phyloP scores from a whole-genome alignment of 2,329 filamentous ascomycete genomes.

The Cercospora brassicicola region DNA sequence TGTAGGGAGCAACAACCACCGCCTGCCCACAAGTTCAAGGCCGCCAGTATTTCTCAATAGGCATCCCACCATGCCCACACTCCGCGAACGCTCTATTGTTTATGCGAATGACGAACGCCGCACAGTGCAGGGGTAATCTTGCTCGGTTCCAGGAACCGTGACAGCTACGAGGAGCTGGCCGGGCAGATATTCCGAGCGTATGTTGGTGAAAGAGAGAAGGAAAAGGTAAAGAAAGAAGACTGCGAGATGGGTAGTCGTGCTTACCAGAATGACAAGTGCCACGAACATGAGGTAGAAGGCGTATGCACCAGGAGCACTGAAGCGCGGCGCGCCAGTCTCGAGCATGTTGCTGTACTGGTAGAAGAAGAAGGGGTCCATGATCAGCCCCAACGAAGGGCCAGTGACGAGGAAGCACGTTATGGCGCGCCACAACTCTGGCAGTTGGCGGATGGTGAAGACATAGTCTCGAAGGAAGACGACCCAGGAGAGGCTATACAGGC shows the following conservation, averaged over 20 bases:
- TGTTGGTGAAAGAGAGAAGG: slow-evolving; percentile 27
- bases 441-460: slow-evolving; percentile 52
- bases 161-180: slow-evolving; percentile 53
- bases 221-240: slow-evolving; percentile 24
- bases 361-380: slow-evolving; percentile 75
- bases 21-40: slow-evolving; percentile 53
- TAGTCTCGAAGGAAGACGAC: slow-evolving; percentile 56
- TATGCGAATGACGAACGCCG: slow-evolving; percentile 55
- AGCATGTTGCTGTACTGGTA: slow-evolving; percentile 75
- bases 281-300: slow-evolving; percentile 79
- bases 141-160: slow-evolving; percentile 58
- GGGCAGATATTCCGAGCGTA: slow-evolving; percentile 61
- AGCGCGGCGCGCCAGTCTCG: slow-evolving; percentile 70
- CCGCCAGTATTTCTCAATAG: slow-evolving; percentile 54
- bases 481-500: slow-evolving; percentile 54
- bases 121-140: slow-evolving; percentile 54
- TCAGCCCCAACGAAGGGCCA: slow-evolving; percentile 55
- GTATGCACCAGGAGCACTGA: slow-evolving; percentile 73
- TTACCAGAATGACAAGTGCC: slow-evolving; percentile 72
- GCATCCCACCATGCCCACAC: slow-evolving; percentile 55
- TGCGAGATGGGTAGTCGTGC: slow-evolving; percentile 38
- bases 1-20: slow-evolving; percentile 69
- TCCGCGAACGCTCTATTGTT: slow-evolving; percentile 45
- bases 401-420: slow-evolving; percentile 61
- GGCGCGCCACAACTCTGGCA: slow-evolving; percentile 62